phyloP scores from a whole-genome alignment of 2,329 filamentous ascomycete genomes.

The Colletotrichum sp. region DNA sequence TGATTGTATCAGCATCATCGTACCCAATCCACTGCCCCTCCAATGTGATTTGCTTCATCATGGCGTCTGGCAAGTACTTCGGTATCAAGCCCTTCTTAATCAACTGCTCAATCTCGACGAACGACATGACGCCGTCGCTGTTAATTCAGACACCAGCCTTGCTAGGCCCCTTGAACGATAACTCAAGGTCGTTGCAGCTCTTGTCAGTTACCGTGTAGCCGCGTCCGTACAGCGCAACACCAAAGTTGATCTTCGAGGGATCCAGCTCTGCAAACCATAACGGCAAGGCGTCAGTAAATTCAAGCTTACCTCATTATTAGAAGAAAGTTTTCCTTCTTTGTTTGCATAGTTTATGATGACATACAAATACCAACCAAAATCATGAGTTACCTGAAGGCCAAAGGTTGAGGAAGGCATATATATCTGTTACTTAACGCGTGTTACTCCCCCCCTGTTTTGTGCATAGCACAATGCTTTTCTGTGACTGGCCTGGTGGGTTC shows the following conservation, averaged over 20 bases:
- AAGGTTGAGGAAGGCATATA: too few species aligned
- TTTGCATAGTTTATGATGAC: too few species aligned
- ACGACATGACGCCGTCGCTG: slow-evolving; percentile 31
- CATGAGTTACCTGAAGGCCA: too few species aligned
- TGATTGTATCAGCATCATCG: slow-evolving; percentile 26
- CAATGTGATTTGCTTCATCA: slow-evolving; percentile 31
- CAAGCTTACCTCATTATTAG: too few species aligned
- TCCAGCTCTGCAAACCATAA: slow-evolving; percentile 46
- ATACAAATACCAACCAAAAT: too few species aligned
- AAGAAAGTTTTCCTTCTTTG: too few species aligned
- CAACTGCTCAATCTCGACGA: slow-evolving; percentile 32
- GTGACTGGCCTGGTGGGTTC: too few species aligned
- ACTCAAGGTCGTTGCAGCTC: slow-evolving; percentile 28
- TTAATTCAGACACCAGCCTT: slow-evolving; percentile 32
- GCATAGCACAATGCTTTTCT: too few species aligned
- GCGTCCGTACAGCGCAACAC: slow-evolving; percentile 51
- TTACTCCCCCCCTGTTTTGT: too few species aligned
- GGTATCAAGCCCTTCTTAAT: slow-evolving; percentile 28
- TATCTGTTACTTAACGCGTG: too few species aligned
- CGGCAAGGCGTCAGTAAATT: slow-evolving; percentile 31
- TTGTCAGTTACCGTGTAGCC: slow-evolving; percentile 38
- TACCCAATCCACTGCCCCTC: slow-evolving; percentile 30
- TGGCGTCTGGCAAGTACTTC: slow-evolving; percentile 9
- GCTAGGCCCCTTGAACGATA: slow-evolving; percentile 25
- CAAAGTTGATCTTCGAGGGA: slow-evolving; percentile 48